Conservation (phyloP, 257 asterid genomes). For the Thymus quinquecostatus region DNA sequence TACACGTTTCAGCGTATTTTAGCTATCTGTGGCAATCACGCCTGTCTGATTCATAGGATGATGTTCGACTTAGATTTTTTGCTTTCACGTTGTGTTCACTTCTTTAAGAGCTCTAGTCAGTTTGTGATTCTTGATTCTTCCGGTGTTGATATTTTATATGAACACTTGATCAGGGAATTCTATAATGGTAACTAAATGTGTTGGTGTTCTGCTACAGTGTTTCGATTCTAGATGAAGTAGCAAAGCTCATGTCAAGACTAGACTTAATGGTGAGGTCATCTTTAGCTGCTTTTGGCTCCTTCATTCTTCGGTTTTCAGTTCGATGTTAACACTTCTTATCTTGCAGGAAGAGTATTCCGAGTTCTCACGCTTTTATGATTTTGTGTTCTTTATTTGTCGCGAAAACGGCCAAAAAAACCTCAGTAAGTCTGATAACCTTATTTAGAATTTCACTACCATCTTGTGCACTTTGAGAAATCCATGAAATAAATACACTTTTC, state of each 20-base stretch:
- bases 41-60: neutral
- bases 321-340: constrained; percentile 29
- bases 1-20: neutral
- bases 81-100: neutral
- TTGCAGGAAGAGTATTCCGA: constrained; percentile 75
- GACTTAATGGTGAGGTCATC: constrained; percentile 58
- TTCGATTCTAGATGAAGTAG: constrained; percentile 71
- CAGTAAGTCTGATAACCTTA: constrained; percentile 56
- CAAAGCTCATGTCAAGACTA: constrained; percentile 70
- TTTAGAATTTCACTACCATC: constrained; percentile 10
- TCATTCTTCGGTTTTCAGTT: neutral
- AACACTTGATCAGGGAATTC: neutral
- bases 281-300: constrained; percentile 26
- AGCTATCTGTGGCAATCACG: neutral
- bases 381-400: constrained; percentile 92
- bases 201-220: constrained; percentile 46
- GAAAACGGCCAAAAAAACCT: constrained; percentile 92
- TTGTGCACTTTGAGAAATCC: constrained; percentile 3
- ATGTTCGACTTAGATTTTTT: constrained; percentile 1
- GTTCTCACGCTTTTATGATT: constrained; percentile 83
- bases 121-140: neutral
- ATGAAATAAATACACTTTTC: constrained; percentile 10
- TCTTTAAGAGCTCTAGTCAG: constrained; percentile 4
- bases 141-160: constrained; percentile 13
- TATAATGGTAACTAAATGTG: constrained; percentile 17